phyloP scores from a whole-genome alignment of 805 yeast genomes.

The Kazachstania viticola region DNA sequence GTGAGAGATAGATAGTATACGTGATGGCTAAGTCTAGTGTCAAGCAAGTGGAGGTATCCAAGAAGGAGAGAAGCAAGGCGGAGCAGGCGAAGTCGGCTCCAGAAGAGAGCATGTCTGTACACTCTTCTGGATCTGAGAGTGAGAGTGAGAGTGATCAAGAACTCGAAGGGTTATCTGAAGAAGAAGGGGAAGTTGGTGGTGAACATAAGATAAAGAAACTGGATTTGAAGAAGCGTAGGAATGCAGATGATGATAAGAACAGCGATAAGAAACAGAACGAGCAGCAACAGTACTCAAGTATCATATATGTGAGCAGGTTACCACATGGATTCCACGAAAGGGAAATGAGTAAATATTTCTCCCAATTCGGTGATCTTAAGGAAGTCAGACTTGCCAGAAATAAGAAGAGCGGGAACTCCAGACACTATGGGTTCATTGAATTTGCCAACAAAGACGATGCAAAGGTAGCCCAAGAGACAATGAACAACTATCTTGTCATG shows the following conservation, averaged over 20 bases:
- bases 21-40: conserved; percentile 7
- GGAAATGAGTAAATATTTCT: conserved; percentile 64
- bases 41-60: conserved; percentile 13
- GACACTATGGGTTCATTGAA: conserved; percentile 86
- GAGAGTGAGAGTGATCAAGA: conserved; percentile 20
- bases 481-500: conserved; percentile 85
- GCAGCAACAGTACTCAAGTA: conserved; percentile 53
- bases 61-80: conserved; percentile 12
- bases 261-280: conserved; percentile 14
- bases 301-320: conserved; percentile 80
- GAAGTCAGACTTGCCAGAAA: conserved; percentile 77
- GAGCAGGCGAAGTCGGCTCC: conserved; percentile 15
- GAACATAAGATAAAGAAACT: conserved; percentile 23
- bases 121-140: conserved; percentile 17
- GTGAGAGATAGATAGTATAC: too few relatives aligned
- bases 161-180: conserved; percentile 23
- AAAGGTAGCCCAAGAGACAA: conserved; percentile 80
- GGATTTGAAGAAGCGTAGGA: conserved; percentile 14
- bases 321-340: conserved; percentile 88
- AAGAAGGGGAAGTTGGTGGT: conserved; percentile 22
- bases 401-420: conserved; percentile 80
- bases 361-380: conserved; percentile 80
- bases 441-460: conserved; percentile 69
- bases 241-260: conserved; percentile 11
- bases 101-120: conserved; percentile 14